Evolutionary conservation across 768 basidiomycete genomes (phyloP).

Genomic region (Boletus speciosus): DNA sequence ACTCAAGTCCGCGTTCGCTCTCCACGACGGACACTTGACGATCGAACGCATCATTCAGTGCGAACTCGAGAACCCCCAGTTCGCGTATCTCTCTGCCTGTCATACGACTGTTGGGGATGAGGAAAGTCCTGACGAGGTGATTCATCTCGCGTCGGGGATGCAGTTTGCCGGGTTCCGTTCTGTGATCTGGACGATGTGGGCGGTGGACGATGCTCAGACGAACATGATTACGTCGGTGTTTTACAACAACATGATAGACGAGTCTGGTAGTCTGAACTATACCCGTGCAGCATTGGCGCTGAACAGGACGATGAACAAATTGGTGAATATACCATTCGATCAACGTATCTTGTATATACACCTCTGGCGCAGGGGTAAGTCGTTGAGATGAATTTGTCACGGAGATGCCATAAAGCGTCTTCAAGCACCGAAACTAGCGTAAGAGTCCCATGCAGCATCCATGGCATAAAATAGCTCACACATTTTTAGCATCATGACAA

Average conservation of each 20-base stretch:
- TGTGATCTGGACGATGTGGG: conserved; percentile 2
- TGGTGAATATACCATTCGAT: background rate
- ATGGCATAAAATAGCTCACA: conserved; percentile 16
- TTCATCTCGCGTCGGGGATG: background rate
- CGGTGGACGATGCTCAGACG: background rate
- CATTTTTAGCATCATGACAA: no score
- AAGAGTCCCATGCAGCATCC: no score
- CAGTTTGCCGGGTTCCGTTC: background rate
- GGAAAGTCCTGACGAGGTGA: conserved; percentile 9
- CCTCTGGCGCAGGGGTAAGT: no score
- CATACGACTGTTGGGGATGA: background rate
- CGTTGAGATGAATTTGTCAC: no score
- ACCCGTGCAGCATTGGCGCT: background rate
- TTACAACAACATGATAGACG: background rate
- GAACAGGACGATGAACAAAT: background rate
- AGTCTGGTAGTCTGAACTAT: background rate
- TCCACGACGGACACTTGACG: conserved; percentile 8
- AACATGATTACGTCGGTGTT: background rate
- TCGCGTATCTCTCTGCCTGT: conserved; percentile 25
- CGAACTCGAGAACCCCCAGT: conserved; percentile 4
- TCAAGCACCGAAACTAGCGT: no score
- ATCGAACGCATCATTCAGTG: conserved; percentile 5
- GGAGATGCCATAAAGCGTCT: no score
- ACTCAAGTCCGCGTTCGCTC: background rate
- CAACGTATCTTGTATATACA: no score